phyloP scores from a whole-genome alignment of 441 rosid genomes.

The Adansonia rubrostipa region DNA sequence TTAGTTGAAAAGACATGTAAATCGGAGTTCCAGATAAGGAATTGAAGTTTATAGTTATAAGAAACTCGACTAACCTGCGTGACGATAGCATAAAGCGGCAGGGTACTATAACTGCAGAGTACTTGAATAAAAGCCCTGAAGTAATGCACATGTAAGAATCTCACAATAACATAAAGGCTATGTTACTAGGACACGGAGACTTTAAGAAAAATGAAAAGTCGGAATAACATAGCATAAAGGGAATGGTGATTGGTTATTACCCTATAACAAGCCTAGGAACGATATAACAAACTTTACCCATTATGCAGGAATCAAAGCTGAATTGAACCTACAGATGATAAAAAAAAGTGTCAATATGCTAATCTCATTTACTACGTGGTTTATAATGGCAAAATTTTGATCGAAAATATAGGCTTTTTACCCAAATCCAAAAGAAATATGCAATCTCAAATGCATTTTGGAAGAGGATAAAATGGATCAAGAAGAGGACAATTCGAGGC shows the following conservation, averaged over 20 bases:
- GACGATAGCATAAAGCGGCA: constrained; percentile 77
- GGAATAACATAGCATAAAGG: background rate
- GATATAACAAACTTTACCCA: constrained; percentile 60
- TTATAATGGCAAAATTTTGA: background rate
- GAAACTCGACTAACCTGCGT: constrained; percentile 56
- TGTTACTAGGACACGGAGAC: too few species aligned
- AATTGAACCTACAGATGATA: constrained; percentile 51
- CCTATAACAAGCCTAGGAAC: constrained; percentile 70
- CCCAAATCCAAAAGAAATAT: constrained; percentile 71
- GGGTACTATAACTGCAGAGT: constrained; percentile 77
- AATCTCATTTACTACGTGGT: constrained; percentile 15
- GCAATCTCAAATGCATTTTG: constrained; percentile 72
- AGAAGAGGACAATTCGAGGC: constrained; percentile 53
- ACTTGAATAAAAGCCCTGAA: constrained; percentile 64
- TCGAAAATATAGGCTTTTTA: constrained; percentile 33
- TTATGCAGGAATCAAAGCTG: constrained; percentile 67
- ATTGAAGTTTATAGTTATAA: background rate
- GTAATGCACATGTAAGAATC: background rate
- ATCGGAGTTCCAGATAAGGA: background rate
- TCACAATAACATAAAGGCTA: too few species aligned
- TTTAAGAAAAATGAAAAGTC: too few species aligned
- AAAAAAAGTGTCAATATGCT: constrained; percentile 11
- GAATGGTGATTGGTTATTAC: constrained; percentile 33
- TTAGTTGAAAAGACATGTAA: constrained; percentile 19
- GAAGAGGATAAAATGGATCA: constrained; percentile 69